Evolutionary conservation across 2,329 filamentous ascomycete genomes (phyloP), one percentile per base, ranked within the genome.

Genomic region (Penicillium sp.): DNA sequence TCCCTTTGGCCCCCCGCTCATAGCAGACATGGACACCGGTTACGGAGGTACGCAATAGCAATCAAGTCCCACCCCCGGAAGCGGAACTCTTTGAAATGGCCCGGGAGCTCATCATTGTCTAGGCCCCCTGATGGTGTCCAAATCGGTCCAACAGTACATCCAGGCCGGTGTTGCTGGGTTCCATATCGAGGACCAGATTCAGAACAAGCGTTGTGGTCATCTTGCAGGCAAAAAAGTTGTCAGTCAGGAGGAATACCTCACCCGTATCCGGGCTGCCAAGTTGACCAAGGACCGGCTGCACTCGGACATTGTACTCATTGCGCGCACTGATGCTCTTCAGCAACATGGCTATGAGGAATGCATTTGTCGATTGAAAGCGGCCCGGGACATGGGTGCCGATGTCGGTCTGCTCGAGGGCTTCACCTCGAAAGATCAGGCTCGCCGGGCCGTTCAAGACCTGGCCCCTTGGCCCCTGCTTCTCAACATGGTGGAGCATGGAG

Each of bases 171-270:
- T 84, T 2, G 81, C 81, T 2, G 81, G 77, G 1, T 72, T 83
- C 34, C 81, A 84, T 55, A 78, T 84, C 49, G 81, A 84, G 65
- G 81, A 84, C 64, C 80, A 84, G 60, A 76, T 82, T 21, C 63
- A 67, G 50, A 73, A 69, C 45, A 75, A 75, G 47, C 66, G 71
- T 3, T 75, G 73, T 50, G 72, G 73, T 3, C 72, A 75, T 48
- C 64, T 75, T 2, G 63, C 65, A 1, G 72, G 71, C 24, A 75
- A 75, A 51, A 67, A 68, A 23, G 68, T 75, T 4, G 72, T 75
- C 15, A 54, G 63, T 12, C 43, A 63, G 3, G 71, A 72, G 0
- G 65, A 69, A 34, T 75, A 68, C 45, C 53, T 68, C 15, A 68
- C 61, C 3, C 66, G 73, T 1, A 66, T 75, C 21, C 68, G 69